These are phyloP conservation scores for Mycena floridula DNA, from an alignment of 768 basidiomycete genomes.

Conservation along the genomic window DNA sequence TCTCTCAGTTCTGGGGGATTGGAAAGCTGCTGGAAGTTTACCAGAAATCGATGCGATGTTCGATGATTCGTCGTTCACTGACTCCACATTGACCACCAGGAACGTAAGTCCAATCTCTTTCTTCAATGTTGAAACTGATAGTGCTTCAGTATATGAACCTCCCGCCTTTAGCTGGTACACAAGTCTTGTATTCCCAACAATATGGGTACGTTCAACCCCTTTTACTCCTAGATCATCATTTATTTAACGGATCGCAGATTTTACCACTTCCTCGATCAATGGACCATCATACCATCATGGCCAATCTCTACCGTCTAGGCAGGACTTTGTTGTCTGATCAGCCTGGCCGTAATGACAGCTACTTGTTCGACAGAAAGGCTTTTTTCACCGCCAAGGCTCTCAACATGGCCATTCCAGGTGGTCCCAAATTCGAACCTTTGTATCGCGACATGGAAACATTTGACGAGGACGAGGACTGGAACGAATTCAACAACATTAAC, in stretches of 20 bases:
- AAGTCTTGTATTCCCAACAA: conserved; percentile 46
- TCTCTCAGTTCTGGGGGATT: conserved; percentile 31
- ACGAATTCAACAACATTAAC: conserved; percentile 99
- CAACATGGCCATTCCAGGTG: conserved; percentile 96
- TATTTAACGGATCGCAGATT: no score
- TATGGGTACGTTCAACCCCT: conserved; percentile 38
- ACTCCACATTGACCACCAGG: conserved; percentile 36
- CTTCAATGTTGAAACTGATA: no score
- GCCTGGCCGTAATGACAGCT: conserved; percentile 83
- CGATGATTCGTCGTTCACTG: conserved; percentile 42
- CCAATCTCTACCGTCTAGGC: conserved; percentile 92
- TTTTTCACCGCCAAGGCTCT: conserved; percentile 98
- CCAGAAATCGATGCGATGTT: conserved; percentile 42
- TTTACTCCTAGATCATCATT: no score
- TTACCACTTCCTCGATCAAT: conserved; percentile 79
- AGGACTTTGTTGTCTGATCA: conserved; percentile 91
- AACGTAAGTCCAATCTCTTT: no score
- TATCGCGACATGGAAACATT: conserved; percentile 99
- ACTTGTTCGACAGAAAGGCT: conserved; percentile 94
- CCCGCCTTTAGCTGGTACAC: conserved; percentile 33
- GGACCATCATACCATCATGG: conserved; percentile 93
- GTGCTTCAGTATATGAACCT: conserved; percentile 40
- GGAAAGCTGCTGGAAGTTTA: conserved; percentile 45
- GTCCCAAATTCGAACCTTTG: conserved; percentile 97
- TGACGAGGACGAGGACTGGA: conserved; percentile 80